phyloP scores from a whole-genome alignment of 129 eudicot species.

The Lactuca saligna region DNA sequence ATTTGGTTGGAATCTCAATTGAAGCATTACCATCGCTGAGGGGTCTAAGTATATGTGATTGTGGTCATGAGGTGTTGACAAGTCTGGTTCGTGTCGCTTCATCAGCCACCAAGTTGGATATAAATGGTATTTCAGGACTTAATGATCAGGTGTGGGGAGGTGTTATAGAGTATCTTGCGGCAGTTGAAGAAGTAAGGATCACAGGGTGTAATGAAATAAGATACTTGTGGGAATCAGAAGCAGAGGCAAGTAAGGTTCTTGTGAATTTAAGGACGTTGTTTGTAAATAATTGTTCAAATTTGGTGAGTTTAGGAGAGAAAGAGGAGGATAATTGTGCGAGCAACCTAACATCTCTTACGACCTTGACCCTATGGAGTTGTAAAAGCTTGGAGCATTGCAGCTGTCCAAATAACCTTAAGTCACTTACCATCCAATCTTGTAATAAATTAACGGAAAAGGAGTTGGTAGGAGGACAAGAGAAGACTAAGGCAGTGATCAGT shows the following conservation, averaged over 20 bases:
- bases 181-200: no score
- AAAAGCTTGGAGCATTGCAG: background rate
- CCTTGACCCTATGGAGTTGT: background rate
- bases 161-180: no score
- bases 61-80: conserved; percentile 10
- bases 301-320: background rate
- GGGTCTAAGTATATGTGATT: background rate
- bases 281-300: no score
- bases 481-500: background rate
- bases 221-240: no score
- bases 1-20: background rate
- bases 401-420: conserved; percentile 10
- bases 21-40: conserved; percentile 8
- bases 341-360: conserved; percentile 6
- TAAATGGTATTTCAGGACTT: no score
- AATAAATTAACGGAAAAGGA: background rate
- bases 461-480: no score
- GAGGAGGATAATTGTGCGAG: background rate
- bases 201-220: no score
- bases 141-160: no score
- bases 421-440: background rate
- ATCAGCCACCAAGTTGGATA: no score
- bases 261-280: no score
- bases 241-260: no score
- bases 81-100: background rate